These are phyloP conservation scores for Miscanthus lutarioriparius DNA, from an alignment of 176 grass and related monocot species.

Conservation along the genomic window DNA sequence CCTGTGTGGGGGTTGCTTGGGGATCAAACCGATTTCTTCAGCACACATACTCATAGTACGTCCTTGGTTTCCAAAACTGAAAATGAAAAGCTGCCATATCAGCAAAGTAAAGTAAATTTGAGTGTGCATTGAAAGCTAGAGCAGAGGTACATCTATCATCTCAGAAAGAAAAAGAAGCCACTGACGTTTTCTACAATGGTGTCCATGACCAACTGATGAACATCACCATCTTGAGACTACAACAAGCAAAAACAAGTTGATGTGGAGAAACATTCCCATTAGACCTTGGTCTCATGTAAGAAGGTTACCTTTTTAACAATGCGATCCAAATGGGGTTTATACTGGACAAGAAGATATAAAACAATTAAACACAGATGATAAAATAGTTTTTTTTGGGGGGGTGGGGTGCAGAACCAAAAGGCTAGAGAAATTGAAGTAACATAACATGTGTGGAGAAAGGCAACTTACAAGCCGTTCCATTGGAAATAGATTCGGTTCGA, in stretches of 20 bases:
- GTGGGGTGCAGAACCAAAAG: neutral
- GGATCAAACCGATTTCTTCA: conserved; percentile 3
- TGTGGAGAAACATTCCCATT: neutral
- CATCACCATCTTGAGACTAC: neutral
- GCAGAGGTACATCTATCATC: neutral
- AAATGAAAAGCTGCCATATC: conserved; percentile 11
- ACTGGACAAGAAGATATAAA: neutral
- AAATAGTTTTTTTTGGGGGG: neutral
- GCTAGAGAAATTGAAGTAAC: neutral
- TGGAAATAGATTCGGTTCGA: neutral
- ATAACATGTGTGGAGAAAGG: neutral
- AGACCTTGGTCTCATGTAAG: neutral
- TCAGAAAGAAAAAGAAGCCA: neutral
- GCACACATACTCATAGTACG: conserved; percentile 21
- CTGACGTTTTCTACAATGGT: neutral
- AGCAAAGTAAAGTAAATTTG: neutral
- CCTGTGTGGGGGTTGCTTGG: neutral
- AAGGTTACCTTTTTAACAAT: neutral
- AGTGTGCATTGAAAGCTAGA: neutral
- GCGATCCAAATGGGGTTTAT: neutral
- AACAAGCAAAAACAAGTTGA: neutral
- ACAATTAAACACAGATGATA: neutral
- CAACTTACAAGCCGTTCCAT: neutral
- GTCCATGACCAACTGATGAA: neutral
- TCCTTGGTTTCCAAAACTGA: neutral